These are phyloP conservation scores for Jamesozyma rosinii DNA, from an alignment of 805 yeast species.

Conservation along the genomic window DNA sequence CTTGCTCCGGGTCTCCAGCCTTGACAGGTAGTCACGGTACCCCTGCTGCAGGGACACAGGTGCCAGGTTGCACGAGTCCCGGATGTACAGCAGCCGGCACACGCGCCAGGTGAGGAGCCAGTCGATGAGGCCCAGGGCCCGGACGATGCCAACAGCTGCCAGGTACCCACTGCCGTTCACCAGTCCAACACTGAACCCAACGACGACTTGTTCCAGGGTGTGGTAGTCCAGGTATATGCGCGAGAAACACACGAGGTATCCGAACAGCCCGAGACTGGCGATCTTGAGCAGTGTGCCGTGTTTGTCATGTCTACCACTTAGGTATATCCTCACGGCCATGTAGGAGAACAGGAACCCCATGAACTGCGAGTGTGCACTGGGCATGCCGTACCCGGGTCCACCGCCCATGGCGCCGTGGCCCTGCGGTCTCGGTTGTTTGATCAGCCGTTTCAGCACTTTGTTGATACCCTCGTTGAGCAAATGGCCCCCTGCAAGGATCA, in stretches of 20 bases:
- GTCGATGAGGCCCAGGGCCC: conserved; percentile 4
- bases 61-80: conserved; percentile 1
- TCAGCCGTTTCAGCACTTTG: conserved; percentile 50
- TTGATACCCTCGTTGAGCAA: conserved; percentile 67
- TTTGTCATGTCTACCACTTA: background rate
- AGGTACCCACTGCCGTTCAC: conserved; percentile 53
- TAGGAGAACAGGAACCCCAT: conserved; percentile 61
- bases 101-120: background rate
- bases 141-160: conserved; percentile 32
- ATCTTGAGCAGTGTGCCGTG: background rate
- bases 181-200: conserved; percentile 60
- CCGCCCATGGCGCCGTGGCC: background rate
- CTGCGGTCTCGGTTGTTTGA: conserved; percentile 71
- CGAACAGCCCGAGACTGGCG: background rate
- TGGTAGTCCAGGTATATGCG: conserved; percentile 77
- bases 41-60: conserved; percentile 1
- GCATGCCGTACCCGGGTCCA: conserved; percentile 82
- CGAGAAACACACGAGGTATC: conserved; percentile 46
- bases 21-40: background rate
- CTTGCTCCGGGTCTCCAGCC: too few species aligned
- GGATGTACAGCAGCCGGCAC: background rate
- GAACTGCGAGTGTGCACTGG: conserved; percentile 92
- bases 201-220: conserved; percentile 57
- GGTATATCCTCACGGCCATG: background rate
- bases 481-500: conserved; percentile 79